Evolutionary conservation across 2,329 filamentous ascomycete genomes (phyloP), one percentile per base, ranked within the genome.

Genomic region (Diaporthe batatas): DNA sequence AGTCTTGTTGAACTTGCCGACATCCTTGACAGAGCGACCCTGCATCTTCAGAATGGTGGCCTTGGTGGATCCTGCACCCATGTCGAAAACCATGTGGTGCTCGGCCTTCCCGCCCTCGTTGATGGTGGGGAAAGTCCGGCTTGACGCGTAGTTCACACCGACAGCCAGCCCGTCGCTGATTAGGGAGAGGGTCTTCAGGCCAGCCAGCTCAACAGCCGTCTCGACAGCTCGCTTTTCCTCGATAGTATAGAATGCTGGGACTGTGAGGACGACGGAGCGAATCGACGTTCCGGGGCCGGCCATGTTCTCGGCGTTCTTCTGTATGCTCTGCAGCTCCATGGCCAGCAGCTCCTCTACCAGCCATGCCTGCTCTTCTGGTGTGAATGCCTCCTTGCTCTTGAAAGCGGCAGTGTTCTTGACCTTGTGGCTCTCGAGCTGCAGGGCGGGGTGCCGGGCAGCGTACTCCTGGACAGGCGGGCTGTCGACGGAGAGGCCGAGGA

Each of bases 1-100:
- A 1, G 95, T 98, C 89, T 98, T 98, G 87, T 98, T 98, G 86
- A 90, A 96, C 82, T 93, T 95, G 76, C 95, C 95, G 71, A 96
- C 84, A 78, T 98, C 96, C 87, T 98, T 99, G 75, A 98, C 92
- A 1, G 89, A 91, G 77, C 92, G 92, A 80, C 93, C 93, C 82
- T 98, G 95, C 84, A 99, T 98, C 78, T 92, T 93, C 80, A 99
- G 84, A 68, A 99, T 86, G 8, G 95, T 96, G 6, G 96, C 96
- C 78, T 94, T 97, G 42, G 96, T 93, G 58, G 94, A 98, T 6
- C 96, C 96, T 77, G 96, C 95, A 77, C 96, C 96, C 95, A 99
- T 98, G 81, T 99, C 96, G 80, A 96, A 99, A 39, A 99, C 91
- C 81, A 99, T 85, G 84, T 99, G 94, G 78, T 95, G 90, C 83